Conservation (phyloP, 179 eudicot species). For the Beta lomatogona region DNA sequence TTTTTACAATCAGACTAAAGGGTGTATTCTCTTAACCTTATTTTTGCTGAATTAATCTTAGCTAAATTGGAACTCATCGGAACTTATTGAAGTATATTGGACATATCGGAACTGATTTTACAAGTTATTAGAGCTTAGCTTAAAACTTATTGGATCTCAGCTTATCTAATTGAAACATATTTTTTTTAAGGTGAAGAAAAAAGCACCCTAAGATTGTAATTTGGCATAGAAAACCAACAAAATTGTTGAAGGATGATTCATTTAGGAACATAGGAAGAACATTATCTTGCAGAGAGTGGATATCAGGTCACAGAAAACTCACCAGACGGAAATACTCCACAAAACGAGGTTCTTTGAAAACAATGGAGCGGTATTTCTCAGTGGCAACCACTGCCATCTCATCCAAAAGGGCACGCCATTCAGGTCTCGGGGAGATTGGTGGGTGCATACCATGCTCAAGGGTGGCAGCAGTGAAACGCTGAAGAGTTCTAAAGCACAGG, state of each 20-base stretch:
- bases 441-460: constrained; percentile 98
- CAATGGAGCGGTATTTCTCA: constrained; percentile 80
- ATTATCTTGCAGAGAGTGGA: neutral
- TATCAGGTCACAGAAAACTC: constrained; percentile 33
- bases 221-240: neutral
- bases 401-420: constrained; percentile 92
- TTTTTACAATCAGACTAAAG: neutral
- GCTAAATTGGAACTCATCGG: no score
- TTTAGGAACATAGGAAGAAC: neutral
- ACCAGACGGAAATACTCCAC: constrained; percentile 96
- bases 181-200: no score
- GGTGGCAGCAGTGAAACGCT: constrained; percentile 87
- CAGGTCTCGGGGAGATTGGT: constrained; percentile 82
- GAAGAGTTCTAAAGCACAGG: constrained; percentile 88
- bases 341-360: constrained; percentile 86
- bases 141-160: no score
- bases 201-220: neutral
- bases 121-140: no score
- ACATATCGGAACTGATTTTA: no score
- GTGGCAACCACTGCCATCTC: constrained; percentile 77
- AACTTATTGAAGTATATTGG: no score
- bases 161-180: no score
- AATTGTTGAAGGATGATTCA: neutral
- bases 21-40: no score
- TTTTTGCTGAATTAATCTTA: no score